Evolutionary conservation across 2,329 filamentous ascomycete genomes (phyloP).

Genomic region (Akanthomyces dipterigenus): DNA sequence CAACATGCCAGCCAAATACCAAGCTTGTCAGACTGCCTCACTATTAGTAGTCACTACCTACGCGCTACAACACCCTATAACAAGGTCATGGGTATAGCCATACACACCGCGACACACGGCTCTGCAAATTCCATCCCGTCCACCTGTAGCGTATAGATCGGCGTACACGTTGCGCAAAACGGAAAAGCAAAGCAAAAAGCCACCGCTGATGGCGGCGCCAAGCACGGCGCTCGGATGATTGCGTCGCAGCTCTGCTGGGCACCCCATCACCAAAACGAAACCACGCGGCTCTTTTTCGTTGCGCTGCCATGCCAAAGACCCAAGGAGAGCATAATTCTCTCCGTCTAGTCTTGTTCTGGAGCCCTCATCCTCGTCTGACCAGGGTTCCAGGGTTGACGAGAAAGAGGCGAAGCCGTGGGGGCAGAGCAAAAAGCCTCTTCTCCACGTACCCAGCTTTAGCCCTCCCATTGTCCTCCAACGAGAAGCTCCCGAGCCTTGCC

Average conservation of each 20-base stretch:
- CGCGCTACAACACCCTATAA: not conserved
- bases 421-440: conserved; percentile 11
- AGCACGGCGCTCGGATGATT: conserved; percentile 6
- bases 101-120: too few relatives aligned
- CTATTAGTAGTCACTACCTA: too few relatives aligned
- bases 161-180: not conserved
- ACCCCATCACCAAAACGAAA: not conserved
- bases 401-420: conserved; percentile 10
- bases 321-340: not conserved
- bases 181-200: not conserved
- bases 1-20: not conserved
- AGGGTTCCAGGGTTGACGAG: not conserved
- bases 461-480: not conserved
- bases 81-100: not conserved
- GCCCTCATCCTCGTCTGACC: not conserved
- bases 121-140: not conserved
- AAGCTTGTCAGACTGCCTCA: not conserved
- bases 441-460: conserved; percentile 9
- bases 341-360: not conserved
- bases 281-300: not conserved
- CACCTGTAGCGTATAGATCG: not conserved
- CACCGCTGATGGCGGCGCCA: conserved; percentile 3
- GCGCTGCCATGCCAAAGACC: not conserved
- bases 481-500: conserved; percentile 6
- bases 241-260: conserved; percentile 1